Base-by-base conservation (phyloP, 495 filamentous ascomycete genomes). In the Talaromyces thailandensis region DNA sequence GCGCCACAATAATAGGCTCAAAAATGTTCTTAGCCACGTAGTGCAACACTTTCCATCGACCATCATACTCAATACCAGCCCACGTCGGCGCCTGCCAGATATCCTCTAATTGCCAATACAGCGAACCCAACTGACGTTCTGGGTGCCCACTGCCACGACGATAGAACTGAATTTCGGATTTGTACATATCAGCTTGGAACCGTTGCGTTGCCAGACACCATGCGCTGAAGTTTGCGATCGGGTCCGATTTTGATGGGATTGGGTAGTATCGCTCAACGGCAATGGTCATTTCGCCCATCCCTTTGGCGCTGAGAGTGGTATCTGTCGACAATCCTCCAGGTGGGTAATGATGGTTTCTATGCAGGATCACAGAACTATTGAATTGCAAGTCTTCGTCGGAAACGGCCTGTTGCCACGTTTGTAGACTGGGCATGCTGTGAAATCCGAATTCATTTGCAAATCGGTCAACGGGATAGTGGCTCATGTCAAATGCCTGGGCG, bases 81-180 rank as follows among this genome's bases (percentile, higher is more conserved):
- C 86, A 89, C 0, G 85, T 83, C 0, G 86, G 85, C 7, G 85
- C 86, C 66, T 86, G 83, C 86, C 86, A 88, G 66, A 87, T 83
- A 70, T 88, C 86, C 63, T 89, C 83, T 1, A 89, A 72, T 68
- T 89, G 86, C 86, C 86, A 89, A 68, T 88, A 89, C 7, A 89
- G 68, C 5, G 79, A 79, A 0, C 86, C 86, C 1, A 88, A 74
- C 67, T 88, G 85, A 4, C 82, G 76, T 52, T 88, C 78, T 0
- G 82, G 83, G 67, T 78, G 69, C 1, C 84, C 85, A 48, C 80
- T 83, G 6, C 85, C 86, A 23, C 82, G 77, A 5, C 86, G 84
- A 66, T 89, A 88, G 73, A 83, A 88, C 52, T 83, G 79, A 37
- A 88, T 88, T 68, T 89, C 74, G 64, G 73, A 79, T 51, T 79